Evolutionary conservation across 495 filamentous ascomycete species (phyloP).

Genomic region (Podospora fimiseda): DNA sequence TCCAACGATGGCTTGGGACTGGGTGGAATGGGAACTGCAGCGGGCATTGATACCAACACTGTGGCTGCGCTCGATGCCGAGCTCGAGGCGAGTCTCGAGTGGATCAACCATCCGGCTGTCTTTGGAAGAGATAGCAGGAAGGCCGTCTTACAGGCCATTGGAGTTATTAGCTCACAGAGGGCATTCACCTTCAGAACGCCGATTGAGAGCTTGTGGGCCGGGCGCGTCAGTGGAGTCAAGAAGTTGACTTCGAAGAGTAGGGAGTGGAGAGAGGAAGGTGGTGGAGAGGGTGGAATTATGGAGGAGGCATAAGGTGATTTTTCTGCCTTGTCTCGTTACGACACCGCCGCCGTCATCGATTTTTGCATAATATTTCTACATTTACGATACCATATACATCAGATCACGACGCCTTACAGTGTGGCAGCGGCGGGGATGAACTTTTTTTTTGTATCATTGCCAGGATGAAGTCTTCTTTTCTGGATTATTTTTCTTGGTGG

Average conservation of each 20-base stretch:
- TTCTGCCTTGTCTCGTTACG: neutral
- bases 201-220: conserved; percentile 79
- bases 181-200: conserved; percentile 90
- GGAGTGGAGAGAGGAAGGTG: conserved; percentile 81
- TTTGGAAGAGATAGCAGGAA: conserved; percentile 95
- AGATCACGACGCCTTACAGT: too few species aligned
- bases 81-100: conserved; percentile 89
- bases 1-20: conserved; percentile 41
- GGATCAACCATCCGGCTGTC: conserved; percentile 95
- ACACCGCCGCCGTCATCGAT: neutral
- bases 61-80: conserved; percentile 86
- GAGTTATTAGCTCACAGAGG: conserved; percentile 89
- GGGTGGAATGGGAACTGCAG: conserved; percentile 57
- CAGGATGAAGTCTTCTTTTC: neutral
- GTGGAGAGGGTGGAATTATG: conserved; percentile 65
- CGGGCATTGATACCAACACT: conserved; percentile 69
- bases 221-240: conserved; percentile 69
- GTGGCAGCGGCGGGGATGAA: too few species aligned
- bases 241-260: conserved; percentile 68
- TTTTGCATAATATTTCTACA: too few species aligned
- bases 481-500: neutral
- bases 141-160: conserved; percentile 91
- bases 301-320: conserved; percentile 55
- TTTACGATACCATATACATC: too few species aligned
- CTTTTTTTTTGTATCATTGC: neutral